Conservation (phyloP, 768 basidiomycete genomes). For the Gymnopilus junonius region DNA sequence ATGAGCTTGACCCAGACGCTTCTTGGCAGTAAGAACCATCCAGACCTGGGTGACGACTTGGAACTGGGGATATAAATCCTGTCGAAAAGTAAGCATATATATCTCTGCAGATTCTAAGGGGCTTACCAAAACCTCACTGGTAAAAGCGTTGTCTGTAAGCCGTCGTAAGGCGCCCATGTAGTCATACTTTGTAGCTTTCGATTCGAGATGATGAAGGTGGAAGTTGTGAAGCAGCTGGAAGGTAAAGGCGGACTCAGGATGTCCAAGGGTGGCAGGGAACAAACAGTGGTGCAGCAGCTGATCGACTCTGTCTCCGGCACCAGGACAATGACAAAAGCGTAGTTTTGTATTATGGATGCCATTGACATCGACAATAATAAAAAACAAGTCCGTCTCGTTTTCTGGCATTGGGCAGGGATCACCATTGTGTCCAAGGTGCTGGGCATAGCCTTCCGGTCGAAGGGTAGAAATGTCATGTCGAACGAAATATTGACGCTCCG, state of each 20-base stretch:
- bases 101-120: not conserved
- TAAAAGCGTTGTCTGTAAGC: slow-evolving; percentile 26
- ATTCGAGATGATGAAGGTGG: slow-evolving; percentile 27
- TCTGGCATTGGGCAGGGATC: slow-evolving; percentile 7
- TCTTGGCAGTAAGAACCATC: slow-evolving; percentile 12
- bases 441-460: not conserved
- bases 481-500: slow-evolving; percentile 17
- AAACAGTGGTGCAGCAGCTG: slow-evolving; percentile 29
- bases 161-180: slow-evolving; percentile 26
- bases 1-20: slow-evolving; percentile 27
- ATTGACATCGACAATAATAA: slow-evolving; percentile 25
- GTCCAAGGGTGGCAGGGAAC: slow-evolving; percentile 29
- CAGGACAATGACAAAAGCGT: slow-evolving; percentile 27
- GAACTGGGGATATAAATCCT: slow-evolving; percentile 30
- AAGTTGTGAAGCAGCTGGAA: slow-evolving; percentile 25
- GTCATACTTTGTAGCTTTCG: slow-evolving; percentile 29
- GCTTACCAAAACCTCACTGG: slow-evolving; percentile 19
- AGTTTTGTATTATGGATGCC: slow-evolving; percentile 29
- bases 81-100: not conserved
- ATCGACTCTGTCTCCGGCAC: slow-evolving; percentile 5
- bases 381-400: not conserved
- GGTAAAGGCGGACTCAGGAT: slow-evolving; percentile 29
- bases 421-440: slow-evolving; percentile 26
- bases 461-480: slow-evolving; percentile 26
- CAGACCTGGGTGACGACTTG: slow-evolving; percentile 25